A percentile compares a stretch with the other conserved stretches of the same genome.
phyloP scores from a whole-genome alignment of 2,329 filamentous ascomycete genomes.

The Phyllosticta capitalensis region DNA sequence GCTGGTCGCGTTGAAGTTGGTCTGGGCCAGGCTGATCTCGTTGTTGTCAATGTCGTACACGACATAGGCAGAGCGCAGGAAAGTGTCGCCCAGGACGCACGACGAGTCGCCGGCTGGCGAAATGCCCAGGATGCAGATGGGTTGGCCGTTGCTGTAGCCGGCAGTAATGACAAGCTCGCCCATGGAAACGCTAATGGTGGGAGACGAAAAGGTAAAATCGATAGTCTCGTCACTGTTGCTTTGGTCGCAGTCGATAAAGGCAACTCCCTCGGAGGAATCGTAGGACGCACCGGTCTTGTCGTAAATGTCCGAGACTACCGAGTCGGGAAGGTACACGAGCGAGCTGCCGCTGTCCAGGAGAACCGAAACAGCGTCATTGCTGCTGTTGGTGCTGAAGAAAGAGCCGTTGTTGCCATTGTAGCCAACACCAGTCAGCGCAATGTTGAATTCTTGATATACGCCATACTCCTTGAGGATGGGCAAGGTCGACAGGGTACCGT shows the following conservation, averaged over 20 bases:
- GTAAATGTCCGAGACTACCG: conserved; percentile 42
- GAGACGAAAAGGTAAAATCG: conserved; percentile 48
- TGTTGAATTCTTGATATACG: conserved; percentile 44
- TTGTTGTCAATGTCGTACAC: conserved; percentile 53
- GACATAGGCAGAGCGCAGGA: conserved; percentile 53
- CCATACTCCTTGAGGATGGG: conserved; percentile 44
- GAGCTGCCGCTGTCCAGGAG: conserved; percentile 70
- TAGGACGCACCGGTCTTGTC: conserved; percentile 32
- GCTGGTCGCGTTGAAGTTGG: conserved; percentile 47
- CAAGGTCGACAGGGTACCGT: conserved; percentile 52
- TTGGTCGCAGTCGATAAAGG: conserved; percentile 45
- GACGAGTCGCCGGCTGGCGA: conserved; percentile 38
- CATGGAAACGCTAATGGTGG: conserved; percentile 45
- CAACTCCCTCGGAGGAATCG: conserved; percentile 32
- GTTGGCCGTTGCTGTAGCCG: conserved; percentile 31
- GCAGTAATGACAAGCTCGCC: conserved; percentile 48
- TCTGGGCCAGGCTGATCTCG: conserved; percentile 51
- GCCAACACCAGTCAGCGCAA: conserved; percentile 40
- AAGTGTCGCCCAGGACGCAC: conserved; percentile 51
- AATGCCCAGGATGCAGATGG: conserved; percentile 42
- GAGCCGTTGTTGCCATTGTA: conserved; percentile 25
- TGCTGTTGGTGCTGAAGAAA: conserved; percentile 27
- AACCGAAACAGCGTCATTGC: conserved; percentile 40
- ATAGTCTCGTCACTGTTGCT: conserved; percentile 41
- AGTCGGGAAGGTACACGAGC: conserved; percentile 57